These are phyloP conservation scores for Lepiota brunneoincarnata DNA, from an alignment of 768 basidiomycete species.

Conservation along the genomic window DNA sequence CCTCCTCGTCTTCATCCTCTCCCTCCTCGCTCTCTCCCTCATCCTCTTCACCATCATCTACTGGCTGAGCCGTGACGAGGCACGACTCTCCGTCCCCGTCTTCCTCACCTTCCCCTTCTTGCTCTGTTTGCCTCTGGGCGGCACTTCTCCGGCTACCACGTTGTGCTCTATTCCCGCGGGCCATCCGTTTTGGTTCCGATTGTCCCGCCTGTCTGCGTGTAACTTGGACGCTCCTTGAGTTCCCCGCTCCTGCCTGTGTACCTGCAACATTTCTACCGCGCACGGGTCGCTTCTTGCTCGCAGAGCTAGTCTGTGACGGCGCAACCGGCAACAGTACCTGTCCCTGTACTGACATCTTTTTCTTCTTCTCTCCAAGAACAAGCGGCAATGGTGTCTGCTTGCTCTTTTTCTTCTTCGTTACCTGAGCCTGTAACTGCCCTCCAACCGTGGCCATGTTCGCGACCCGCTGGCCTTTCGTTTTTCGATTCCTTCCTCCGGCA, in stretches of 20 bases:
- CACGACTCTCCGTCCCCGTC: neutral
- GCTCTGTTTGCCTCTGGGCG: neutral
- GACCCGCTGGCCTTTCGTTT: neutral
- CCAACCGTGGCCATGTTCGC: neutral
- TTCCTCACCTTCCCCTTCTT: neutral
- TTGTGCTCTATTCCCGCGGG: neutral
- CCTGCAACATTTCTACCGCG: too few species aligned
- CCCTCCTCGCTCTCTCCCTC: neutral
- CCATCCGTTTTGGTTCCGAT: too few species aligned
- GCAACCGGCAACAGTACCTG: neutral
- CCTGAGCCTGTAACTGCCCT: too few species aligned
- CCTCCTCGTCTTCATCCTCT: neutral
- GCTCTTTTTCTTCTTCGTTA: neutral
- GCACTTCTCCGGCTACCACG: neutral
- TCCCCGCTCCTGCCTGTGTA: too few species aligned
- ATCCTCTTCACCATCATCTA: neutral
- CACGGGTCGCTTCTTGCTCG: too few species aligned
- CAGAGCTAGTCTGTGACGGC: neutral
- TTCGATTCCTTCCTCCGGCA: neutral
- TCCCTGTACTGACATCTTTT: neutral
- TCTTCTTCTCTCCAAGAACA: slow-evolving; percentile 1
- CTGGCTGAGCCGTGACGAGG: neutral
- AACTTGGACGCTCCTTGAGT: too few species aligned
- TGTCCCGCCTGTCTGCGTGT: too few species aligned
- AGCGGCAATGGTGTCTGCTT: slow-evolving; percentile 3